Conservation (phyloP, 371 early-diverging fungal genomes). For the Mucor saturninus region DNA sequence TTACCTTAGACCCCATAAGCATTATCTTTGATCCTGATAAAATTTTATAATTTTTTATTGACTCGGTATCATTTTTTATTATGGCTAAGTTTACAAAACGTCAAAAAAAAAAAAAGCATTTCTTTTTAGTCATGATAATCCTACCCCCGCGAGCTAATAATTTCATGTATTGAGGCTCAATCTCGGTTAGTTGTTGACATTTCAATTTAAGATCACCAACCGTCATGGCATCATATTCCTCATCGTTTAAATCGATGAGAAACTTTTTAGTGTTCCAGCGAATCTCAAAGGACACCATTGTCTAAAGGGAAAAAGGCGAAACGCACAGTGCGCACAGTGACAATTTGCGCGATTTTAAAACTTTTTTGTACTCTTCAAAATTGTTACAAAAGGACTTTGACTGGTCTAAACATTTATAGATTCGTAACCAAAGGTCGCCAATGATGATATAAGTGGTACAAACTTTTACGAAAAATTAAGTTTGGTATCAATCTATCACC, state of each 20-base stretch:
- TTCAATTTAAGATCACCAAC: slow-evolving; percentile 15
- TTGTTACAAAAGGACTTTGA: too few species aligned
- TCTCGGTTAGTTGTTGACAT: slow-evolving; percentile 19
- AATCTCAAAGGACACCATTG: slow-evolving; percentile 20
- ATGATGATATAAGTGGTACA: too few species aligned
- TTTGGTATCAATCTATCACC: too few species aligned
- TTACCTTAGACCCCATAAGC: slow-evolving; percentile 27
- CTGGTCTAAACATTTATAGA: background rate
- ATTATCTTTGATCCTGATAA: slow-evolving; percentile 19
- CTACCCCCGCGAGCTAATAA: slow-evolving; percentile 23
- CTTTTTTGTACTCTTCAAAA: too few species aligned
- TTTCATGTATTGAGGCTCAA: slow-evolving; percentile 20
- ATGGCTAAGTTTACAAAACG: slow-evolving; percentile 3
- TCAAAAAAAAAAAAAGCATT: too few species aligned
- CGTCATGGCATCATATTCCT: slow-evolving; percentile 14
- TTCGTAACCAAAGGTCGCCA: too few species aligned
- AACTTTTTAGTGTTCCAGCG: slow-evolving; percentile 17
- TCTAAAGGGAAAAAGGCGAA: background rate
- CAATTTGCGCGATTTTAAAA: background rate
- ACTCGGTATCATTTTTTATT: slow-evolving; percentile 16
- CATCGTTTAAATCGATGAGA: slow-evolving; percentile 10
- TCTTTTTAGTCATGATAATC: background rate
- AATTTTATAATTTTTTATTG: slow-evolving; percentile 21
- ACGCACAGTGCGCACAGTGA: background rate
- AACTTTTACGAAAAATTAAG: too few species aligned